These are phyloP conservation scores for Fusarium xyrophilum DNA, from an alignment of 2,329 filamentous ascomycete genomes.

Conservation along the genomic window DNA sequence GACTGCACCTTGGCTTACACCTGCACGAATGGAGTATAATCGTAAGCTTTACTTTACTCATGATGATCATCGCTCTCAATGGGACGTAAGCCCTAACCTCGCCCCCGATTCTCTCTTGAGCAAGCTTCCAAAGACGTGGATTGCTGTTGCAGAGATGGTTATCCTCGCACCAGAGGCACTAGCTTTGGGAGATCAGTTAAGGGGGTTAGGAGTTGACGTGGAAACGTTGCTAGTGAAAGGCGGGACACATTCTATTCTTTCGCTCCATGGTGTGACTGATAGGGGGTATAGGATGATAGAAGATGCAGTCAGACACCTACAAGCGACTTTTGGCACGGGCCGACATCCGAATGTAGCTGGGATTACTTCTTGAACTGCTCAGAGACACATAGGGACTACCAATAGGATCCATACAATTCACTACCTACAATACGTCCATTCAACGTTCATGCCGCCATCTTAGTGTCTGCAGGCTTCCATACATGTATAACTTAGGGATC, in stretches of 20 bases:
- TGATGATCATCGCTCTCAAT: conserved; percentile 35
- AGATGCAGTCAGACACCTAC: conserved; percentile 32
- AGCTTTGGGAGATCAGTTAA: conserved; percentile 41
- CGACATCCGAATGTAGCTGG: background rate
- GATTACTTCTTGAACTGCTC: background rate
- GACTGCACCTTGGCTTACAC: conserved; percentile 46
- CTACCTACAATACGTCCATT: too few species aligned
- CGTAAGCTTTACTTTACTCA: conserved; percentile 45
- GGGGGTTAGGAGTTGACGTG: conserved; percentile 26
- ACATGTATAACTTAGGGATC: background rate
- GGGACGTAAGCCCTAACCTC: conserved; percentile 46
- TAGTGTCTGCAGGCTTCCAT: background rate
- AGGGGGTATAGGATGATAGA: conserved; percentile 36
- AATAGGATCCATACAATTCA: background rate
- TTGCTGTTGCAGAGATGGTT: conserved; percentile 45
- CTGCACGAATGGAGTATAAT: conserved; percentile 47
- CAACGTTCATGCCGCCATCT: background rate
- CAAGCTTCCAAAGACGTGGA: conserved; percentile 43
- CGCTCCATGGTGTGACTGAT: conserved; percentile 39
- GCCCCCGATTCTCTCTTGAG: conserved; percentile 37
- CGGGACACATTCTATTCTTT: conserved; percentile 39
- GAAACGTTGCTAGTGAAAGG: conserved; percentile 32
- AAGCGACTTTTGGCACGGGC: conserved; percentile 27
- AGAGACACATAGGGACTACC: background rate
- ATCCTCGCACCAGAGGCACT: conserved; percentile 45